Evolutionary conservation across 73 alveolate species (phyloP).

Genomic region (Breviolum minutum): DNA sequence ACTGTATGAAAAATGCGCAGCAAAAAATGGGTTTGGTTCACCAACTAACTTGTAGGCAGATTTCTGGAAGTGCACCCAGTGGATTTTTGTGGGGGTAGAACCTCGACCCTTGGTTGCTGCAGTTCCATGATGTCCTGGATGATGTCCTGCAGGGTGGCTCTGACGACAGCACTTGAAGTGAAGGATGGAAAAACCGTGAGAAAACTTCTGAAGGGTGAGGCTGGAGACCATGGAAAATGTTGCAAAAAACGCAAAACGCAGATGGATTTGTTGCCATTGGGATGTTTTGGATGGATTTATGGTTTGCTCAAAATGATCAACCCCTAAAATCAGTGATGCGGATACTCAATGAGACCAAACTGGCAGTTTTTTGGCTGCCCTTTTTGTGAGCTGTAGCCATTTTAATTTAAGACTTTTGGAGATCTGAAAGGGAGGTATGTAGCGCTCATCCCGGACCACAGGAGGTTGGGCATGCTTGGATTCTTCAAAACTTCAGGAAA

Average conservation of each 20-base stretch:
- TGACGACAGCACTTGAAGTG: constrained; percentile 33
- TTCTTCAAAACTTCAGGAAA: too few relatives aligned
- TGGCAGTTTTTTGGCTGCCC: too few relatives aligned
- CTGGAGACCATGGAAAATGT: neutral
- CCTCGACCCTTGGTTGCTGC: neutral
- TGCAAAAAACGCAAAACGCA: too few relatives aligned
- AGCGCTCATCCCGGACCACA: too few relatives aligned
- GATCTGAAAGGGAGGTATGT: too few relatives aligned
- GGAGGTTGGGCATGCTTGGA: too few relatives aligned
- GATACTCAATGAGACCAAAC: too few relatives aligned
- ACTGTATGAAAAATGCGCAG: neutral
- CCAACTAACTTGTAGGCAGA: neutral
- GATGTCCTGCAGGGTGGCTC: constrained; percentile 35
- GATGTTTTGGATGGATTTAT: neutral
- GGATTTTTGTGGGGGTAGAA: neutral
- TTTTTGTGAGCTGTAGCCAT: too few relatives aligned
- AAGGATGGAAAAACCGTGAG: constrained; percentile 87
- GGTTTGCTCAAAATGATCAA: neutral
- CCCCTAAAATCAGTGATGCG: too few relatives aligned
- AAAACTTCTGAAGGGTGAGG: constrained; percentile 83
- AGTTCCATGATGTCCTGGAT: neutral
- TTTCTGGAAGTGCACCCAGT: too few relatives aligned
- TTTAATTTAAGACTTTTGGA: too few relatives aligned
- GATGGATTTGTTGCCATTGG: neutral
- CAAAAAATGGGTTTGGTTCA: too few relatives aligned